Base-by-base conservation (phyloP, 2,329 filamentous ascomycete genomes). In the Dactylonectria macrodidyma region DNA sequence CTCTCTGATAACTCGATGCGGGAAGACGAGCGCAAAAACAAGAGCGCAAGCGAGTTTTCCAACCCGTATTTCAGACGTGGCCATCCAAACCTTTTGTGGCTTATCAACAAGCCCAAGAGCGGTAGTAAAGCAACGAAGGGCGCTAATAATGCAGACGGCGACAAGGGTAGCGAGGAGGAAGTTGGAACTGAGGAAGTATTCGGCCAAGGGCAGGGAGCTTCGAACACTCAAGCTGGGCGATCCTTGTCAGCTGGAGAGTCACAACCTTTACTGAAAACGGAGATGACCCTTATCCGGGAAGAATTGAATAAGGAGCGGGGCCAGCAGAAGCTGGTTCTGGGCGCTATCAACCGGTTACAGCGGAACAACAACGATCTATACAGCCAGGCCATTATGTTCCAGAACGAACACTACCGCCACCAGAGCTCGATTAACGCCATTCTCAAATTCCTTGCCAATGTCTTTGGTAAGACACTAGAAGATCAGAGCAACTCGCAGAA, bases 361-460 rank as follows among this genome's bases (percentile, higher is more conserved):
- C 89, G 92, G 67, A 95, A 97, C 76, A 96, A 98, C 77, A 91
- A 94, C 68, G 91, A 95, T 68, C 88, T 98, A 34, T 97, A 95
- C 76, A 92, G 93, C 63, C 95, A 98, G 80, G 95, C 95, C 0
- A 88, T 93, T 50, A 91, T 93, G 65, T 98, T 98, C 78, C 95
- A 98, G 80, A 93, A 90, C 66, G 90, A 97, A 78, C 95, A 98
- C 77, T 94, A 95, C 74, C 91, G 96, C n/a, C 96, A 99, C 77
- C 96, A 99, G 79, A 97, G 95, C 78, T 98, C 95, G 1, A 98
- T 99, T 81, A 98, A 98, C 77, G 95, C 95, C n/a, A 98, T 99
- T 69, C 87, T 99, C 48, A 97, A 95, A 56, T 98, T 99, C 80
- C 87, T 99, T 19, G 96, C 95, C 52, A 98, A 97, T 12, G 95